These are phyloP conservation scores for Podila horticola DNA, from an alignment of 192 early-diverging fungal genomes.

Conservation along the genomic window DNA sequence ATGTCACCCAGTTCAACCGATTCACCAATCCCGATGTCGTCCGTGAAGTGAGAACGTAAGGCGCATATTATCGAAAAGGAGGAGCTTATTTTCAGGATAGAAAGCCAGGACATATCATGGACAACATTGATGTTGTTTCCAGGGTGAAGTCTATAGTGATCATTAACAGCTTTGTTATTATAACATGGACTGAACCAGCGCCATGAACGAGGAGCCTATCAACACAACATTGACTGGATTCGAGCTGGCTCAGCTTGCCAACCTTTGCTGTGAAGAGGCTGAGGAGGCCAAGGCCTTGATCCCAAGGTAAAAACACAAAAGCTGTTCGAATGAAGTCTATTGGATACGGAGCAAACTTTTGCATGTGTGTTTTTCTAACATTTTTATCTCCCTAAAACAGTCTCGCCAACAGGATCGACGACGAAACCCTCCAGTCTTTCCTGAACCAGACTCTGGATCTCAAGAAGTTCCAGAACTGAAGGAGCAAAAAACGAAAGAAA, in stretches of 20 bases:
- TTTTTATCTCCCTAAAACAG: conserved; percentile 38
- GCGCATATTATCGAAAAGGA: conserved; percentile 11
- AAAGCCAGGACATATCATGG: too few species aligned
- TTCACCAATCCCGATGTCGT: conserved; percentile 90
- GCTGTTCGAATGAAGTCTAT: not conserved
- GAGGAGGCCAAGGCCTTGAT: conserved; percentile 94
- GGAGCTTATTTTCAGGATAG: not conserved
- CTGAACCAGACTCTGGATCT: conserved; percentile 86
- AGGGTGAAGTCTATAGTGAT: not conserved
- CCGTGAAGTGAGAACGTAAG: conserved; percentile 81
- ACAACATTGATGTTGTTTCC: not conserved
- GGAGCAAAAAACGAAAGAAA: not conserved
- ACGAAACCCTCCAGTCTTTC: conserved; percentile 78
- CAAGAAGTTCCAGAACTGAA: conserved; percentile 79
- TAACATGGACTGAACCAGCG: conserved; percentile 9
- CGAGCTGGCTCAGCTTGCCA: conserved; percentile 91
- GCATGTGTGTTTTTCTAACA: too few species aligned
- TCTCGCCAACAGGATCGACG: conserved; percentile 78
- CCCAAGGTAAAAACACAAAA: conserved; percentile 81
- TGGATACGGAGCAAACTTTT: not conserved
- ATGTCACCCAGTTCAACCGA: conserved; percentile 84
- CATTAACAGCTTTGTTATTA: too few species aligned
- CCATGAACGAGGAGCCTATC: conserved; percentile 52
- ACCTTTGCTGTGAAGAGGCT: conserved; percentile 89
- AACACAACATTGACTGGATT: conserved; percentile 71